A percentile compares a stretch with the other conserved stretches of the same genome.
These are phyloP conservation scores for Hysterium pulicare DNA, from an alignment of 2,329 filamentous ascomycete species.

Conservation along the genomic window DNA sequence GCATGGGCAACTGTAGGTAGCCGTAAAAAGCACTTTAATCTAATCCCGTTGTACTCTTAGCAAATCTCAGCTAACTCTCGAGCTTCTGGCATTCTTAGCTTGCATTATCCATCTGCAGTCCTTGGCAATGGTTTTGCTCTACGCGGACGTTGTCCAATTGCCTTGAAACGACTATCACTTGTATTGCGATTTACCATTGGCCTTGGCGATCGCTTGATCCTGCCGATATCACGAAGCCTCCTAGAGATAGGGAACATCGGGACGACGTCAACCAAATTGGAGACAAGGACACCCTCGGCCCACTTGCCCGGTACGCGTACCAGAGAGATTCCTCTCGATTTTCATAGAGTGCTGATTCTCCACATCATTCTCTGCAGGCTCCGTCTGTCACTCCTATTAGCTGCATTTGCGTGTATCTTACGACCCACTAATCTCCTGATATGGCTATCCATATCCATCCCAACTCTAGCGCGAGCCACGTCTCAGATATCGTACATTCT, in stretches of 20 bases:
- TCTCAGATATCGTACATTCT: constrained; percentile 51
- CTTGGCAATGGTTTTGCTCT: constrained; percentile 97
- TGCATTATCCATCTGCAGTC: constrained; percentile 67
- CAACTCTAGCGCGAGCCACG: constrained; percentile 49
- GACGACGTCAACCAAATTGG: constrained; percentile 27
- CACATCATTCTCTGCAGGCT: constrained; percentile 29
- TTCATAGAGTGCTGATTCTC: constrained; percentile 15
- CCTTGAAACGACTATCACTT: constrained; percentile 83
- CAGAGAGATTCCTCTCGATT: constrained; percentile 5
- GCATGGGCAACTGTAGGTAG: constrained; percentile 68
- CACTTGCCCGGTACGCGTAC: constrained; percentile 25
- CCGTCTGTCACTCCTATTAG: constrained; percentile 64
- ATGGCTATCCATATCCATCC: constrained; percentile 66
- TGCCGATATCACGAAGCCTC: constrained; percentile 11
- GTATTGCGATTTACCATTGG: constrained; percentile 76
- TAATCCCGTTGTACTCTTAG: background rate
- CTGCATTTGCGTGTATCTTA: constrained; percentile 77
- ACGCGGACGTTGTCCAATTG: constrained; percentile 93
- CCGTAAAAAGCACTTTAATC: constrained; percentile 4
- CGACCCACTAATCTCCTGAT: constrained; percentile 87
- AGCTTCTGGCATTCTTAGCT: constrained; percentile 57
- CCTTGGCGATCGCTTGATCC: constrained; percentile 66
- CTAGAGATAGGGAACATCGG: constrained; percentile 15
- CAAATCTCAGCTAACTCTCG: constrained; percentile 19
- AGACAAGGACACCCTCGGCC: constrained; percentile 29